phyloP scores from a whole-genome alignment of 1,139 yeast species.

The Blastobotrys indianensis region DNA sequence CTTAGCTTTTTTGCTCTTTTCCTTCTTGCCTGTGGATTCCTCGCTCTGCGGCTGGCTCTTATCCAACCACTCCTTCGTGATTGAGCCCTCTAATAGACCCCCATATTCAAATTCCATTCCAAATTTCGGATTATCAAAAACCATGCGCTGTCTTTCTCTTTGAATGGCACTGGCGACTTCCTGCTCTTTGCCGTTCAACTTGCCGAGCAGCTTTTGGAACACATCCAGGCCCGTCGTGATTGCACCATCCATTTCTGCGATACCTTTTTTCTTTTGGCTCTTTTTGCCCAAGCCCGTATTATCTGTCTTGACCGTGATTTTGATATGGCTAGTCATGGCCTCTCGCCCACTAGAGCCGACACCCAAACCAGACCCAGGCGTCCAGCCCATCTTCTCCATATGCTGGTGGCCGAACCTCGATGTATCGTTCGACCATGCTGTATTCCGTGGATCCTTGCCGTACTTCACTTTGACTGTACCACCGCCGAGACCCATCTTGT shows the following conservation, averaged over 20 bases:
- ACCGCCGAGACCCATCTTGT: conserved; percentile 79
- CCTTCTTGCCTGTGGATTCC: conserved; percentile 30
- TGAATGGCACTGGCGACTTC: conserved; percentile 28
- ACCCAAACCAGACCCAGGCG: conserved; percentile 86
- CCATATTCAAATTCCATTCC: conserved; percentile 86
- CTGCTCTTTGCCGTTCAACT: conserved; percentile 47
- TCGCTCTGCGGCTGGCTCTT: conserved; percentile 27
- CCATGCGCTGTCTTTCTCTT: conserved; percentile 35
- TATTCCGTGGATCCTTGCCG: conserved; percentile 90
- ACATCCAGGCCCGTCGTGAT: conserved; percentile 90
- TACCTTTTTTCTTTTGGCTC: conserved; percentile 45
- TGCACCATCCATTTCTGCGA: conserved; percentile 64
- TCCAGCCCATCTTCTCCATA: conserved; percentile 81
- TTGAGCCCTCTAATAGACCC: conserved; percentile 73
- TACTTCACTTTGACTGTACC: conserved; percentile 75
- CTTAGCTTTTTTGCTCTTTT: conserved; percentile 27
- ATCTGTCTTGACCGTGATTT: conserved; percentile 74
- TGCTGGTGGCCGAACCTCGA: conserved; percentile 84
- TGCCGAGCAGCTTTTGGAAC: conserved; percentile 83
- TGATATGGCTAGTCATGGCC: conserved; percentile 66
- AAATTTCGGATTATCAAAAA: conserved; percentile 72
- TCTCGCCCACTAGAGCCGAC: conserved; percentile 46
- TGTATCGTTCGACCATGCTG: conserved; percentile 87
- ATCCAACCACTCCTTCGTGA: conserved; percentile 48
- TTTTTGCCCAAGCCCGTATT: conserved; percentile 84